Conservation (phyloP, 2,329 filamentous ascomycete genomes). For the Cladosporium sp. region DNA sequence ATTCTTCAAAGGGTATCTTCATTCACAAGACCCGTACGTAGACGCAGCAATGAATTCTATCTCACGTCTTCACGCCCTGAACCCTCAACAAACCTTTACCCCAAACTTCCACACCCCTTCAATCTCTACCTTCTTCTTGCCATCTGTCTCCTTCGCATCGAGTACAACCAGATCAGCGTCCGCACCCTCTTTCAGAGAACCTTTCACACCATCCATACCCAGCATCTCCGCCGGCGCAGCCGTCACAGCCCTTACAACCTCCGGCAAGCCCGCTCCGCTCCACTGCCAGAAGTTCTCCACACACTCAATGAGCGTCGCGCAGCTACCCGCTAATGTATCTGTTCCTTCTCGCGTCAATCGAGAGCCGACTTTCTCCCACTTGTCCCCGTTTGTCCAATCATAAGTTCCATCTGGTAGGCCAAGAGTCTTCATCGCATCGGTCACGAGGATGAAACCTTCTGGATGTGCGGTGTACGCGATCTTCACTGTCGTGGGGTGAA, state of each 20-base stretch:
- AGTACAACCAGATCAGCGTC: conserved; percentile 62
- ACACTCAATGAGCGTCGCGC: conserved; percentile 65
- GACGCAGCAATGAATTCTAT: not conserved
- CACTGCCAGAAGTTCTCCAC: conserved; percentile 76
- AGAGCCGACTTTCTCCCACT: conserved; percentile 66
- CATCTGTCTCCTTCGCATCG: conserved; percentile 43
- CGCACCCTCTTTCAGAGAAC: conserved; percentile 44
- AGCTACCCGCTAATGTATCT: conserved; percentile 63
- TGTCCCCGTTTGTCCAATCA: conserved; percentile 73
- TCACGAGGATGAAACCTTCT: conserved; percentile 80
- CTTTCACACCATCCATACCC: conserved; percentile 63
- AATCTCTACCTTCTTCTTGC: conserved; percentile 54
- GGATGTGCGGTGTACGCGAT: conserved; percentile 86
- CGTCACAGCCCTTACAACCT: conserved; percentile 69
- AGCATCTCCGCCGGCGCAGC: conserved; percentile 74
- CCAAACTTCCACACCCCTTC: conserved; percentile 82
- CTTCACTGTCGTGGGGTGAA: conserved; percentile 83
- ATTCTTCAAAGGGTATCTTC: too few species aligned
- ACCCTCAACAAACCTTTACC: conserved; percentile 38
- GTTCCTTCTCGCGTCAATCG: conserved; percentile 74
- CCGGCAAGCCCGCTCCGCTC: conserved; percentile 64
- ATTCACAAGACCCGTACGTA: too few species aligned
- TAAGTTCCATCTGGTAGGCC: conserved; percentile 81
- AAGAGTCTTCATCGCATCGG: conserved; percentile 84
- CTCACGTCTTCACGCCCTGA: too few species aligned